Conservation (phyloP, 164 flowering plant genomes). For the Vitis rotundifolia region DNA sequence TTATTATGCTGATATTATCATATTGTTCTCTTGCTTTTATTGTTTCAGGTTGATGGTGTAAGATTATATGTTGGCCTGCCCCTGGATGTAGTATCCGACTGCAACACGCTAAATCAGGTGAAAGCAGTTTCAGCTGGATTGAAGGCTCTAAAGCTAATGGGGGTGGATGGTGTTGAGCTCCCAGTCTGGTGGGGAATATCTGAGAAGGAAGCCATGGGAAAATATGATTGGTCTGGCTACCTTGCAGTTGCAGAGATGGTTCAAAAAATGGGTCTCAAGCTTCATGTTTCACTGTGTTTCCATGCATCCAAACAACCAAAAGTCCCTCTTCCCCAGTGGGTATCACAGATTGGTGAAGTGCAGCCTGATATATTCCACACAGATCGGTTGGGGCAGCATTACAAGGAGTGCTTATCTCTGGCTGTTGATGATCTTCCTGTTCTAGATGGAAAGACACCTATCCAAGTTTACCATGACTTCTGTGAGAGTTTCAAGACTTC, state of each 20-base stretch:
- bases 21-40: neutral
- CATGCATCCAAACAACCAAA: slow-evolving; percentile 52
- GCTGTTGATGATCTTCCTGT: slow-evolving; percentile 79
- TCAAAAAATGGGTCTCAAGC: slow-evolving; percentile 71
- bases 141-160: slow-evolving; percentile 85
- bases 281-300: slow-evolving; percentile 76
- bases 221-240: slow-evolving; percentile 80
- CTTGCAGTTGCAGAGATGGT: slow-evolving; percentile 79
- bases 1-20: too few relatives aligned
- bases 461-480: slow-evolving; percentile 69
- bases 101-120: slow-evolving; percentile 55
- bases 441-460: slow-evolving; percentile 72
- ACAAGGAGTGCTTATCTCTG: slow-evolving; percentile 67
- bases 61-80: slow-evolving; percentile 82
- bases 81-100: slow-evolving; percentile 62
- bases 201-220: slow-evolving; percentile 76
- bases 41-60: slow-evolving; percentile 39
- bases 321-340: slow-evolving; percentile 80
- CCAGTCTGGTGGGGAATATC: slow-evolving; percentile 94
- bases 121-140: slow-evolving; percentile 80
- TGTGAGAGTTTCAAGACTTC: slow-evolving; percentile 72
- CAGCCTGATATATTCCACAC: slow-evolving; percentile 61
- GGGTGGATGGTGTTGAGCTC: slow-evolving; percentile 90
- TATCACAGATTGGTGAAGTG: slow-evolving; percentile 57
- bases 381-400: slow-evolving; percentile 60